Percentiles rank a stretch among this genome's conserved stretches.
These are phyloP conservation scores for Talaromyces verruculosus DNA, from an alignment of 2,329 filamentous ascomycete genomes.

Conservation along the genomic window DNA sequence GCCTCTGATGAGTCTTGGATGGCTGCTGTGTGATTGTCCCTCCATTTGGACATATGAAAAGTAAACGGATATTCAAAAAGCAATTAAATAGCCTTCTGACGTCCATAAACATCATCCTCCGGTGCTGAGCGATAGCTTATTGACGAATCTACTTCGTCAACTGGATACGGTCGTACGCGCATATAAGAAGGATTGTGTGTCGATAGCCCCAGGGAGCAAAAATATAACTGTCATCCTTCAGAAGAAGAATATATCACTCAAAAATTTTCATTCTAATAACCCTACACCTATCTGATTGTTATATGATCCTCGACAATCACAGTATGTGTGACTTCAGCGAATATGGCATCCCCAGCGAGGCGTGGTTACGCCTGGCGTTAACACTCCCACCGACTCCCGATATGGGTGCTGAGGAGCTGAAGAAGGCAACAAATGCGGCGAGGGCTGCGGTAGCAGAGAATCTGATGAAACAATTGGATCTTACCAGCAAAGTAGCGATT, in stretches of 20 bases:
- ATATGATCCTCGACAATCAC: not conserved
- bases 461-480: not conserved
- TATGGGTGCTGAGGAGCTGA: slow-evolving; percentile 28
- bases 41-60: not conserved
- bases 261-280: not conserved
- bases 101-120: too few relatives aligned
- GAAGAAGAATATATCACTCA: not conserved
- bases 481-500: slow-evolving; percentile 34
- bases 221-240: too few relatives aligned
- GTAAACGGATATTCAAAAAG: not conserved
- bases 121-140: too few relatives aligned
- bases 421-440: not conserved
- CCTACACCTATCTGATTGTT: not conserved
- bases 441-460: not conserved
- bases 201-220: too few relatives aligned
- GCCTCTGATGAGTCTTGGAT: not conserved
- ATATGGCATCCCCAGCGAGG: slow-evolving; percentile 45
- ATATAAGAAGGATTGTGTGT: too few relatives aligned
- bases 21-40: not conserved
- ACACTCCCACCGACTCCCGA: slow-evolving; percentile 32
- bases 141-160: too few relatives aligned
- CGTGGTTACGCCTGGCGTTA: slow-evolving; percentile 47
- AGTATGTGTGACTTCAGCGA: slow-evolving; percentile 41
- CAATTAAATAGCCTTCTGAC: too few relatives aligned
- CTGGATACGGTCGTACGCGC: too few relatives aligned